Conservation (phyloP, 2,329 filamentous ascomycete species). For the Magnaporthiopsis rhizophila region DNA sequence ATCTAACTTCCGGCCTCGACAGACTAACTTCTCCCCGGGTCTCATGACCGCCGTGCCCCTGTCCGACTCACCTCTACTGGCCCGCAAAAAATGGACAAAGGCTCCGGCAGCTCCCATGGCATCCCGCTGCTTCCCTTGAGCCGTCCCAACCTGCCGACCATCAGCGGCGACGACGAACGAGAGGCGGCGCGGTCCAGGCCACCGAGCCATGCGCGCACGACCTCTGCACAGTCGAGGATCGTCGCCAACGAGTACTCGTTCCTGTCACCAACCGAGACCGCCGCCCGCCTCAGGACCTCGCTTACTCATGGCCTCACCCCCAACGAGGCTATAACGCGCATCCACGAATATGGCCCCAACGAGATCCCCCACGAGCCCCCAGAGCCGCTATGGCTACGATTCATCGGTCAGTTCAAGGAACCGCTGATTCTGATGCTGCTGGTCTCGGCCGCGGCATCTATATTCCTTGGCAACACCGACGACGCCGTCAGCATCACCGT, state of each 20-base stretch:
- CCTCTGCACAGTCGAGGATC: constrained; percentile 27
- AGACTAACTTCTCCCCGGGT: constrained; percentile 3
- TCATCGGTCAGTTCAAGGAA: constrained; percentile 94
- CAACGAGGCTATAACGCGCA: constrained; percentile 71
- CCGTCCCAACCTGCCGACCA: constrained; percentile 8
- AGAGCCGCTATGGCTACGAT: constrained; percentile 90
- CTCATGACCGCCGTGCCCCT: constrained; percentile 5
- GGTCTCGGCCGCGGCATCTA: constrained; percentile 77
- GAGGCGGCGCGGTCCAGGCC: constrained; percentile 13
- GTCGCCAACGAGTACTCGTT: constrained; percentile 54
- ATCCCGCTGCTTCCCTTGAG: constrained; percentile 15
- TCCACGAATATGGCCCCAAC: constrained; percentile 60
- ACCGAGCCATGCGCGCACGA: constrained; percentile 16
- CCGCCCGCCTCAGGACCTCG: constrained; percentile 72
- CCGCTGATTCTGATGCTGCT: constrained; percentile 89
- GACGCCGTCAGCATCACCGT: constrained; percentile 94
- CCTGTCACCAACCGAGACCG: constrained; percentile 71
- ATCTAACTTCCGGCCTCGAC: background rate
- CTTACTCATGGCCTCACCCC: constrained; percentile 72
- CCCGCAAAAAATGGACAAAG: constrained; percentile 13
- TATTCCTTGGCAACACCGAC: constrained; percentile 87
- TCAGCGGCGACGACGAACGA: constrained; percentile 9
- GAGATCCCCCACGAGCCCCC: constrained; percentile 91
- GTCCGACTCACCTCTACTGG: background rate
- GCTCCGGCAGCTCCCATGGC: constrained; percentile 11